Conservation (phyloP, 441 rosid genomes). For the Gossypium laxum region DNA sequence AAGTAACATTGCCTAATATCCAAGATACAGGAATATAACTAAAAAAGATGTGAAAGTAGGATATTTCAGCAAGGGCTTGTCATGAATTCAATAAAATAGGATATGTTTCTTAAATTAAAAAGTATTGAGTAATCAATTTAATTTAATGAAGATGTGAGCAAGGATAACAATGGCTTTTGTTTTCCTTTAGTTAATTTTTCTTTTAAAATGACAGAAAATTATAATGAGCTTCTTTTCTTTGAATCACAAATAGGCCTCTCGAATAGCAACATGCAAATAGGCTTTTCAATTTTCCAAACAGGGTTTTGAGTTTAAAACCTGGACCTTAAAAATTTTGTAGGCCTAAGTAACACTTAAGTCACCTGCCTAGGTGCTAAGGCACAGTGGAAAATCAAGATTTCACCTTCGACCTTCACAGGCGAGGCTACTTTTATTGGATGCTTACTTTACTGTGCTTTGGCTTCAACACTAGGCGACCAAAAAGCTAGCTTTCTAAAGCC, state of each 20-base stretch:
- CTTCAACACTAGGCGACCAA: no score
- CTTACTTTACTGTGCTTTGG: no score
- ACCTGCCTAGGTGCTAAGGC: no score
- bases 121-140: background rate
- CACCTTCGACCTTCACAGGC: no score
- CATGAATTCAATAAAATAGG: conserved; percentile 5
- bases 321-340: background rate
- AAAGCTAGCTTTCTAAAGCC: no score
- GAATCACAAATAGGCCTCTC: background rate
- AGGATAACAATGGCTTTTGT: background rate
- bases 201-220: background rate
- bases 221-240: background rate
- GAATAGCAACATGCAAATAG: background rate
- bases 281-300: background rate
- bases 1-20: background rate
- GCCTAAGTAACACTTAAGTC: background rate
- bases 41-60: background rate
- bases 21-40: background rate
- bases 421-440: no score
- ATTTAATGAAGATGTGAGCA: conserved; percentile 2
- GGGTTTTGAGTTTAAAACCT: background rate
- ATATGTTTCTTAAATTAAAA: background rate
- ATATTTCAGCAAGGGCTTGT: background rate
- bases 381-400: background rate
- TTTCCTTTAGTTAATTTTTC: background rate